These are phyloP conservation scores for Thermothielavioides terrestris DNA, from an alignment of 495 filamentous ascomycete species.

Conservation along the genomic window DNA sequence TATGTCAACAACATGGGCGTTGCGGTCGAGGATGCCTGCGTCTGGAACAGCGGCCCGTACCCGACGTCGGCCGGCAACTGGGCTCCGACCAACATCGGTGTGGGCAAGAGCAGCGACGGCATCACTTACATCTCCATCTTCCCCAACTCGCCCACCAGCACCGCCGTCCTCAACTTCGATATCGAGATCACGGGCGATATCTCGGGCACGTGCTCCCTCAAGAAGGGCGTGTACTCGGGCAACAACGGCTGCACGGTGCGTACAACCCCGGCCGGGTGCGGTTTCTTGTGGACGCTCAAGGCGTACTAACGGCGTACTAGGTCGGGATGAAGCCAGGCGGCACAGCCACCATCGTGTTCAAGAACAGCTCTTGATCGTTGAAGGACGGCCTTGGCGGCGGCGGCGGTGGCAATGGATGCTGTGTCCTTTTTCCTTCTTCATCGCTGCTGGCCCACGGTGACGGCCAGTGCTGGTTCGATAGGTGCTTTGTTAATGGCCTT, in stretches of 20 bases:
- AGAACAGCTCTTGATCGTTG: constrained; percentile 6
- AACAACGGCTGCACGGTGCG: constrained; percentile 64
- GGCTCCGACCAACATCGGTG: constrained; percentile 82
- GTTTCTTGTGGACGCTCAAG: not conserved
- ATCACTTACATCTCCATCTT: constrained; percentile 77
- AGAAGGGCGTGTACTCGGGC: constrained; percentile 53
- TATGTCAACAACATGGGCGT: constrained; percentile 83
- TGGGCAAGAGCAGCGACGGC: constrained; percentile 54
- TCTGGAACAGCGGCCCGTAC: constrained; percentile 55
- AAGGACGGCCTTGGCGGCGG: not conserved
- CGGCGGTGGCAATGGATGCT: not conserved
- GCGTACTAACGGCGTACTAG: constrained; percentile 22
- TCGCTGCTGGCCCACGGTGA: constrained; percentile 1
- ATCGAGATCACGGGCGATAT: constrained; percentile 61
- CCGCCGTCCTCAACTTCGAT: constrained; percentile 58
- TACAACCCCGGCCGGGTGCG: constrained; percentile 1
- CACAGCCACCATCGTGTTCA: constrained; percentile 32
- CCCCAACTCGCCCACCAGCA: constrained; percentile 53
- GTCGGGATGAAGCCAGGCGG: constrained; percentile 31
- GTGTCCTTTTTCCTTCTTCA: not conserved
- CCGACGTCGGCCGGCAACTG: constrained; percentile 63
- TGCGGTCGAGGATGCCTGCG: constrained; percentile 60
- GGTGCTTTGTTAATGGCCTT: too few species aligned
- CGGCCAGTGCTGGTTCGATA: not conserved
- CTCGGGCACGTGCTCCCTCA: constrained; percentile 60